Base-by-base conservation (phyloP, 2,329 filamentous ascomycete genomes). In the Alternaria solani region DNA sequence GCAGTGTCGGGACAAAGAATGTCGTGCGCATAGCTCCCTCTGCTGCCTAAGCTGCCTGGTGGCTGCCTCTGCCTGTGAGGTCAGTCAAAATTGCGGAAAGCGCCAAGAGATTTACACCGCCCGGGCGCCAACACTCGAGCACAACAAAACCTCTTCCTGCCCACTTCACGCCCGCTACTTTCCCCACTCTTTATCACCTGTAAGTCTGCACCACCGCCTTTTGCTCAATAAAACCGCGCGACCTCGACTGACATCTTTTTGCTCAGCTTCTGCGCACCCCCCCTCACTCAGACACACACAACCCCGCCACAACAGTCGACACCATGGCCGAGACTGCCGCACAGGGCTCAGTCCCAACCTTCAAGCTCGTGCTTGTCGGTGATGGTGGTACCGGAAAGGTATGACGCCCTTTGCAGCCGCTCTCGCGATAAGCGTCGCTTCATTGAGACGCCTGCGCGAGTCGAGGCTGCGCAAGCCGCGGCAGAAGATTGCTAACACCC, bases 351-450 rank as follows among this genome's bases (percentile, higher is more conserved):
- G 14, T 85, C 71, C 93, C 94, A 72, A 97, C 93, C 82, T 99
- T 99, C 91, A 99, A 99, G 92, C 92, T 99, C 78, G 95, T 99
- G 82, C 93, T 99, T 84, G 95, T 99, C 79, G 95, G 95, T 82
- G 95, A 99, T 81, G 95, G 95, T 84, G 95, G 95, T 88, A 99
- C 95, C 78, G 95, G 95, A 86, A 99, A 99, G 94, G 95, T 96
- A 83, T 83, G 89, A 59, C n/a, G 39, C 52, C 32, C 12, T 14
- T 9, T 49, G 36, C 26, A 12, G 36, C 53, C 7, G 39, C 52
- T 12, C 6, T 47, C 20, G 46, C 52, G 25, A 51, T 59, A 43
- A 7, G 12, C 12, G 14, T 16, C 49, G 1, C 26, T 5, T 26
- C 23, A 28, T 44, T 39, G 32, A 14, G 30, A 43, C 25, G 38